phyloP scores from a whole-genome alignment of 768 basidiomycete species.

The Serendipita indica region DNA sequence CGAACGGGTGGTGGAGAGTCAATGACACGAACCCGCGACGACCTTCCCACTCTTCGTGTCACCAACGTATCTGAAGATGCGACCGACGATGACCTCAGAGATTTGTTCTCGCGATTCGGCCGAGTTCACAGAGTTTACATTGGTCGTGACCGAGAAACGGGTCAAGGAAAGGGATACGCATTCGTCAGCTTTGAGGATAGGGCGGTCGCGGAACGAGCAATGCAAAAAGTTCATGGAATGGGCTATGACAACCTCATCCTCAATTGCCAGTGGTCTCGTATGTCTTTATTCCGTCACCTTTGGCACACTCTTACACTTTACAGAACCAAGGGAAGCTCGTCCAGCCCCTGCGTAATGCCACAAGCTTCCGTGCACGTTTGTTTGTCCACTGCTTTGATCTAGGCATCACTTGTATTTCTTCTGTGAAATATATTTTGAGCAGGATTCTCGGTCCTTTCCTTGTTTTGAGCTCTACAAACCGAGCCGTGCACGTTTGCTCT shows the following conservation, averaged over 20 bases:
- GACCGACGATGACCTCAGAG: constrained; percentile 83
- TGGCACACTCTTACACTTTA: background rate
- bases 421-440: too few relatives aligned
- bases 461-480: background rate
- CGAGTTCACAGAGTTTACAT: constrained; percentile 83
- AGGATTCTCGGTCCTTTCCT: background rate
- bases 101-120: constrained; percentile 77
- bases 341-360: background rate
- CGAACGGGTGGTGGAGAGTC: constrained; percentile 67
- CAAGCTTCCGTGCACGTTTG: background rate
- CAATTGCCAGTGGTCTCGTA: constrained; percentile 50
- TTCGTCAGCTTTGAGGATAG: constrained; percentile 91
- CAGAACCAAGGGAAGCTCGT: background rate
- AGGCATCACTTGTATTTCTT: background rate
- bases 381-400: background rate
- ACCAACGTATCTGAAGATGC: constrained; percentile 96
- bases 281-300: constrained; percentile 20
- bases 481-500: background rate
- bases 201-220: constrained; percentile 66
- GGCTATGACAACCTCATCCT: constrained; percentile 88
- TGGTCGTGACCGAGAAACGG: constrained; percentile 87
- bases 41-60: constrained; percentile 89
- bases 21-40: constrained; percentile 67
- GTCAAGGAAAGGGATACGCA: constrained; percentile 89
- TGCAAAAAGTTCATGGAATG: constrained; percentile 81